phyloP scores from a whole-genome alignment of 2,329 filamentous ascomycete genomes.

The Tolypocladium paradoxum region DNA sequence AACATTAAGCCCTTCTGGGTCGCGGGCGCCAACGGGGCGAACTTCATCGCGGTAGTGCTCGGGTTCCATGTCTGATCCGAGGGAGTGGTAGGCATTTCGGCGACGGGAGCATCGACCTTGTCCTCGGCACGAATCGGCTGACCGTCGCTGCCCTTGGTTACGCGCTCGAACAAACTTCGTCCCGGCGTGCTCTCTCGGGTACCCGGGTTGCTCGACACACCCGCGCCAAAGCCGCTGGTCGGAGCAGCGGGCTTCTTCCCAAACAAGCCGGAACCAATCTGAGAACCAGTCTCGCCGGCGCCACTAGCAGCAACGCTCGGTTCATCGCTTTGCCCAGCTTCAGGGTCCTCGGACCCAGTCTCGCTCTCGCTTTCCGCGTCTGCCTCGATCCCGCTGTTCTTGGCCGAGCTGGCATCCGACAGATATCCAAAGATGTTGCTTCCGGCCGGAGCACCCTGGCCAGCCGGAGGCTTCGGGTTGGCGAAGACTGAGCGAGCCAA shows the following conservation, averaged over 20 bases:
- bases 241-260: constrained; percentile 19
- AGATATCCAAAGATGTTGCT: constrained; percentile 51
- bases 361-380: constrained; percentile 37
- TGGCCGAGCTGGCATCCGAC: constrained; percentile 43
- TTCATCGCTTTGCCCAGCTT: constrained; percentile 31
- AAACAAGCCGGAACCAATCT: constrained; percentile 14
- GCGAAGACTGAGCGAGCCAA: constrained; percentile 33
- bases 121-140: constrained; percentile 33
- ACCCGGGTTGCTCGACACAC: constrained; percentile 25
- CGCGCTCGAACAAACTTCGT: constrained; percentile 44
- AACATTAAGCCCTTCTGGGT: constrained; percentile 21
- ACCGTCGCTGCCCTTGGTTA: constrained; percentile 38
- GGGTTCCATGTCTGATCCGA: constrained; percentile 30
- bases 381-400: constrained; percentile 40
- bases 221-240: constrained; percentile 9
- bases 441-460: constrained; percentile 12
- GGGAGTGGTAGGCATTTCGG: constrained; percentile 16
- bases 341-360: constrained; percentile 31
- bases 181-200: constrained; percentile 34
- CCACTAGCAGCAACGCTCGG: constrained; percentile 30
- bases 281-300: constrained; percentile 27
- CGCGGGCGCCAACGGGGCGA: constrained; percentile 25
- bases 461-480: constrained; percentile 22
- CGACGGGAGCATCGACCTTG: constrained; percentile 8
- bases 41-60: constrained; percentile 44